Base-by-base conservation (phyloP, 495 filamentous ascomycete genomes). In the Hypomontagnella monticulosa region DNA sequence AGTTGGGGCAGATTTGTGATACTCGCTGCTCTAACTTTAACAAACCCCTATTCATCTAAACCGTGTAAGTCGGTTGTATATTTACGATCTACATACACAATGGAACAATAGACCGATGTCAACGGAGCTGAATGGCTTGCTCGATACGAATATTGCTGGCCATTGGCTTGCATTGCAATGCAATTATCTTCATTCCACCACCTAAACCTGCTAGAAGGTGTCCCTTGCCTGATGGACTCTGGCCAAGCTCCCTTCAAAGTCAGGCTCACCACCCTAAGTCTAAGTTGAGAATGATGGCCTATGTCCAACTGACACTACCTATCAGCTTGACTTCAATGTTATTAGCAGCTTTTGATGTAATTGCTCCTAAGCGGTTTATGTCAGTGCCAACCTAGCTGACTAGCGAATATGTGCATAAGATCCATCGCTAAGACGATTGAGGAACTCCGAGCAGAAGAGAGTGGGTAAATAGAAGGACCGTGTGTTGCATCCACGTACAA, bases 321-420 rank as follows among this genome's bases (percentile, higher is more conserved):
- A 33, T 20, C 46, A 48, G 36, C 33, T 38, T 34, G 42, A 30
- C 20, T 43, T n/a, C n/a, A n/a, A n/a, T n/a, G n/a, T n/a, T n/a
- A n/a, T n/a, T 41, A 42, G 53, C 41, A 53, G 23, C 30, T 47
- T 52, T 32, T 23, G 46, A 58, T 30, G 37, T 40, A 49, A 36
- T 63, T 53, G 19, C 34, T 3, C 6, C 18, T 38, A 51, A 42
- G 56, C 38, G 49, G 7, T 56, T 60, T 48, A 60, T 1, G 59
- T 58, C 59, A 57, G 52, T 63, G 59, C 60, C 52, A 63, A 60
- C 66, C 66, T 27, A 16, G 66, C 50, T 15, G 44, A 55, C 44
- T 56, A 60, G 66, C 59, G 43, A 68, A 60, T 63, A 63, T 63
- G 55, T 69, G 66, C 66, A 63, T 69, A 69, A 9, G 49, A 63